Base-by-base conservation (phyloP, 2,329 filamentous ascomycete species). In the Neodidymelliopsis sp. region DNA sequence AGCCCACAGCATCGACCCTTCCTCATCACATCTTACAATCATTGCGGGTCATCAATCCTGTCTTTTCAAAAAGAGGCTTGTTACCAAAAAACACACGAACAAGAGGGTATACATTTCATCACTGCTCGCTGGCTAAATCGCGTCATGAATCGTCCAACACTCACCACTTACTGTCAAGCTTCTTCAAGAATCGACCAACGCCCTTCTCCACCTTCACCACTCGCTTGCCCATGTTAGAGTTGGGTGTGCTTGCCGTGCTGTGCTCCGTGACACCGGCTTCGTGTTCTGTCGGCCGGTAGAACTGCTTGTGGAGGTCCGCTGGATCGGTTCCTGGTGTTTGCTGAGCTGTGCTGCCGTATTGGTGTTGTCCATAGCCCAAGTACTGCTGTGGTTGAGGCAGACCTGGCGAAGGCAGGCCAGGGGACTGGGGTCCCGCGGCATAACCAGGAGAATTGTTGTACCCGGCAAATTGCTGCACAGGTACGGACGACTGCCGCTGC, bases 111-210 rank as follows among this genome's bases (percentile, higher is more conserved):
- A 45, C 36, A 6, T 11, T 27, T 19, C 24, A 38, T 15, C 6
- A 36, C 25, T 12, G 33, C 33, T 45, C 34, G 38, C 37, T 37
- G 19, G 38, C 38, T 37, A 48, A 51, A 35, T 45, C 19, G 55
- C 47, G 39, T 10, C n/a, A 48, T n/a, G 41, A 13, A 35, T 28
- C 11, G 19, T 16, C 24, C n/a, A 19, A 15, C 19, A 12, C 40
- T 56, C 42, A 65, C 36, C 87, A 86, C 67, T 84, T 88, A 15
- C 89, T 90, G 76, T 91, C 88, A 71, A 91, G 81, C 75, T 86
- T 90, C 80, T 87, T 90, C 57, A 91, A 72, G 77, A 91, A 86
- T 6, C 85, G 84, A 20, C 84, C 82, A 4, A 91, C 82, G 1
- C 87, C 85, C 69, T 84, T 85, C 74, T 91, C 88, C 24, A 91